Conservation (phyloP, 192 early-diverging fungal genomes). For the Backusella liffmaniae region DNA sequence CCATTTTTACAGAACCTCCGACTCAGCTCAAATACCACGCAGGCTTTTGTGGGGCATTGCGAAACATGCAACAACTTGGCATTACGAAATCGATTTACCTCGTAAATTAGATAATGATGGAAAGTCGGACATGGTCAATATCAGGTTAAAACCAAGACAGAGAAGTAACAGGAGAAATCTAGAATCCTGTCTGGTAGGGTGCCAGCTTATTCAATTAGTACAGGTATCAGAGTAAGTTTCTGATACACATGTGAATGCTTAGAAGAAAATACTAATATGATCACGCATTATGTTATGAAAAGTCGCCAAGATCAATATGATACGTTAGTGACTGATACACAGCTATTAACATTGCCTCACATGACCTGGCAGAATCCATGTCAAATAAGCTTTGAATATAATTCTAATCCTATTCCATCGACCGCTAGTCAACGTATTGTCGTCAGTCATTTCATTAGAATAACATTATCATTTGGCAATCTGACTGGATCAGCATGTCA, state of each 20-base stretch:
- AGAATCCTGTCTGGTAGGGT: conserved; percentile 10
- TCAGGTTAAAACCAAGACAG: background rate
- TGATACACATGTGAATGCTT: background rate
- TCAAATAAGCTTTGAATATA: background rate
- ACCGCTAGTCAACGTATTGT: background rate
- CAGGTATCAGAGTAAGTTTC: conserved; percentile 2
- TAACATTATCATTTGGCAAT: conserved; percentile 3
- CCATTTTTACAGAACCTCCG: conserved; percentile 4
- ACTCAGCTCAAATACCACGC: background rate
- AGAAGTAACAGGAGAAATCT: background rate
- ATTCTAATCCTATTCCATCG: background rate
- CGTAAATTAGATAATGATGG: background rate
- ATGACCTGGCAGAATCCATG: conserved; percentile 1
- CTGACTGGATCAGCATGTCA: background rate
- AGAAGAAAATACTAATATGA: background rate
- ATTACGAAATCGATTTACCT: conserved; percentile 10
- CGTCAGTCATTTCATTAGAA: conserved; percentile 2
- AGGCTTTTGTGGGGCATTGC: conserved; percentile 12
- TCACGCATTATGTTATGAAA: background rate
- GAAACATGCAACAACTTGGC: conserved; percentile 8
- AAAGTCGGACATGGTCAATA: background rate
- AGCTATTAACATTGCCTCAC: conserved; percentile 2
- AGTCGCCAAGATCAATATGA: background rate
- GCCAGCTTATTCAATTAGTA: background rate
- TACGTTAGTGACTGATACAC: background rate